Base-by-base conservation (phyloP, 2,329 filamentous ascomycete genomes). In the Penicillium sp. region DNA sequence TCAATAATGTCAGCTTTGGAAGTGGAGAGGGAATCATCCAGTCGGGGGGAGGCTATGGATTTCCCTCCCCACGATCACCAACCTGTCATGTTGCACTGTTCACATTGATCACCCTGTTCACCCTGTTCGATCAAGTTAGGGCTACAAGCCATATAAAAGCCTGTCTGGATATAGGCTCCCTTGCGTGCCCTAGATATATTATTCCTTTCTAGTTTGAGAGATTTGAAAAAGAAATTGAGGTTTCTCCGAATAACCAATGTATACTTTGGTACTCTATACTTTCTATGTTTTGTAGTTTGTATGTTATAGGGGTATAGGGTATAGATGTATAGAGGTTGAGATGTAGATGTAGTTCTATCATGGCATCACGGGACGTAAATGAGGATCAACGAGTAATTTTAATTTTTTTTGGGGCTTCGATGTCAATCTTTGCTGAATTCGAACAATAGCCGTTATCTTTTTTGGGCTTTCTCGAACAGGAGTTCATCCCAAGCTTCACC, bases 351-450 rank as follows among this genome's bases (percentile, higher is more conserved):
- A 35, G 33, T 8, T 35, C 17, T 6, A 47, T 49, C 35, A 41
- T 43, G 33, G 33, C 41, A 51, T 5, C 33, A 45, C 25, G 29
- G 45, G 45, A 23, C 13, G 19, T 27, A 57, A 57, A 59, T 58
- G 35, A 59, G 54, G 57, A 59, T 59, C 57, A 50, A 45, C 49
- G 48, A 15, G 25, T 52, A 35, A 45, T 52, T 25, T 45, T 25
- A 45, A 43, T 27, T 52, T 23, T 15, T 9, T 31, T 2, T 23
- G 23, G 31, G 48, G 17, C 15, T 21, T 33, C 21, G 2, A 23
- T 3, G 51, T 54, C 42, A 48, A 54, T 54, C 42, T 25, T 48
- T 54, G 10, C 51, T 54, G 2, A 1, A 54, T 54, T 48, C 3
- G 51, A 54, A 35, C 33, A 15, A 12, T 46, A 38, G 23, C 35